Base-by-base conservation (phyloP, 2,329 filamentous ascomycete genomes). In the Thielaviopsis euricoi region DNA sequence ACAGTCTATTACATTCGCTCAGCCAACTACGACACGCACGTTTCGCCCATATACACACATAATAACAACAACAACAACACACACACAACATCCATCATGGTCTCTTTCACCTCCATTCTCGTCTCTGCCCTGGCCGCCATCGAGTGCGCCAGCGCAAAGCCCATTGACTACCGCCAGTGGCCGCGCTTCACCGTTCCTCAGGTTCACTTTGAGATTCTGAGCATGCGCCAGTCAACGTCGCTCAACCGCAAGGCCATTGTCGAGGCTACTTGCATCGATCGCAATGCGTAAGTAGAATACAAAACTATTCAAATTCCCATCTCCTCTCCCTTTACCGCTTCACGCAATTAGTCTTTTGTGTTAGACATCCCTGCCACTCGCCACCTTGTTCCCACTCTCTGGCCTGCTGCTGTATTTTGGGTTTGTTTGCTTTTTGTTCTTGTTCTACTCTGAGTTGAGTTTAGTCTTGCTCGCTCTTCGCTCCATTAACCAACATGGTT, bases 151-250 rank as follows among this genome's bases (percentile, higher is more conserved):
- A 61, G 67, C 61, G 64, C 67, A 49, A 63, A 67, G 21, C 68
- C 71, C n/a, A 64, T 66, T n/a, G 66, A 67, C 46, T 57, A 62
- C 46, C 63, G 63, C 51, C 63, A 62, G 62, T 70, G 68, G 62
- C 70, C 69, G 5, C 67, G 67, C 37, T 71, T 71, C 59, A 66
- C 67, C 6, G 70, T 73, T 29, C 68, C 67, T 5, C 69, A 71
- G 58, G 69, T 73, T 53, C 71, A 76, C 62, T 68, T 74, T 56
- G 72, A 76, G 64, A 71, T 74, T 60, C 68, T 76, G 26, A 65
- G 66, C 29, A 65, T 74, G 59, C 70, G 73, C 23, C 68, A 70
- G 48, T 66, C 68, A 25, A 70, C 65, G 1, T 63, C 65, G 6
- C 64, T 74, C 48, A 72, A 75, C 64, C 69, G 71, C 22, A 65